Conservation (phyloP, 371 early-diverging fungal species). For the Dentiscutata heterogama region DNA sequence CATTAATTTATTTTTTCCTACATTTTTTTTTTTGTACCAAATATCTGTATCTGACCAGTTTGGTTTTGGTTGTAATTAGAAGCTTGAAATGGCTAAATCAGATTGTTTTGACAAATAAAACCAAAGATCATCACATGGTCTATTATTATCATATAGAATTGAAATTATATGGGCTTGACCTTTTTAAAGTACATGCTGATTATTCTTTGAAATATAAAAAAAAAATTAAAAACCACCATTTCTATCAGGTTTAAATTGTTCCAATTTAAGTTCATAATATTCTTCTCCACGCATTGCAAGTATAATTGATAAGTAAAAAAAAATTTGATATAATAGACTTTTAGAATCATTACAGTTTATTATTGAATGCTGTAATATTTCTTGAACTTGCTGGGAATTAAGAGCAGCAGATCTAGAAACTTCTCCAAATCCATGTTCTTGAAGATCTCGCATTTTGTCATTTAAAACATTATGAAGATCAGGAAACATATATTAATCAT, state of each 20-base stretch:
- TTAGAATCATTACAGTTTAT: neutral
- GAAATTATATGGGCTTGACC: neutral
- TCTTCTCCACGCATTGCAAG: neutral
- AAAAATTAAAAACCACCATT: neutral
- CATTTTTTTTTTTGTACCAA: neutral
- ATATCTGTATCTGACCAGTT: constrained; percentile 7
- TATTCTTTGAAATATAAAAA: no score
- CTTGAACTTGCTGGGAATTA: neutral
- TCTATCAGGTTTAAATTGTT: neutral
- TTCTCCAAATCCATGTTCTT: neutral
- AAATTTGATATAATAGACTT: neutral
- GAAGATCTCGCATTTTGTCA: neutral
- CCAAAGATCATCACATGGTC: neutral
- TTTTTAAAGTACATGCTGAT: no score
- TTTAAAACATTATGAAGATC: constrained; percentile 14
- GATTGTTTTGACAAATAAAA: neutral
- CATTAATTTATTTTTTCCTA: neutral
- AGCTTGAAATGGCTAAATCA: neutral
- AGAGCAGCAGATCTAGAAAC: neutral
- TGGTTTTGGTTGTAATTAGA: neutral
- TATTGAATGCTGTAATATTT: neutral
- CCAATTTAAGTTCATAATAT: neutral
- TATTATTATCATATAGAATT: neutral
- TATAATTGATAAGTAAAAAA: neutral
- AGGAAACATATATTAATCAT: constrained; percentile 6